Evolutionary conservation across 345 rosid species (phyloP).

Genomic region (Rhodamnia argentea): DNA sequence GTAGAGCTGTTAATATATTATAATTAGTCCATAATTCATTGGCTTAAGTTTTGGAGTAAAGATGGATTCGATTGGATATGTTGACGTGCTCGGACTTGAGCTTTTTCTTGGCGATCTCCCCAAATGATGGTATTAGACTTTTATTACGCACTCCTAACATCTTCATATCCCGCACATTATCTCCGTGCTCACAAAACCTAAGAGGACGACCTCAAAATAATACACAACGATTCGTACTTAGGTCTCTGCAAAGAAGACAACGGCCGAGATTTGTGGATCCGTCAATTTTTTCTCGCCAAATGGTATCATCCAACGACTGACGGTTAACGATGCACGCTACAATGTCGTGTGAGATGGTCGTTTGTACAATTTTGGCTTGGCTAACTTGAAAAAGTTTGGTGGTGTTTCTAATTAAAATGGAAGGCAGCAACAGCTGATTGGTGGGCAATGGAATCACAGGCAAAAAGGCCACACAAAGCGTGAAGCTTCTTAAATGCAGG

Average conservation of each 20-base stretch:
- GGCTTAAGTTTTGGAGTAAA: too few species aligned
- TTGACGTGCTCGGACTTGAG: too few species aligned
- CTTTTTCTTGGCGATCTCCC: too few species aligned
- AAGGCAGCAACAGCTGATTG: neutral
- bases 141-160: too few species aligned
- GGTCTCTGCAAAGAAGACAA: neutral
- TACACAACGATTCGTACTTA: neutral
- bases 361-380: neutral
- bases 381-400: neutral
- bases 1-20: too few species aligned
- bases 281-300: neutral
- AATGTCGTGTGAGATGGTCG: neutral
- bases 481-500: slow-evolving; percentile 21
- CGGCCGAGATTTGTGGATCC: neutral
- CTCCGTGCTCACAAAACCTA: neutral
- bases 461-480: neutral
- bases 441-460: neutral
- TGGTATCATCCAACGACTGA: neutral
- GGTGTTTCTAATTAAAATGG: neutral
- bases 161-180: too few species aligned
- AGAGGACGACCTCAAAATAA: neutral
- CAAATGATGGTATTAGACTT: too few species aligned
- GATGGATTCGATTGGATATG: too few species aligned
- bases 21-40: too few species aligned
- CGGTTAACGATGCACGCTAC: neutral